Percentiles rank a stretch among this genome's conserved stretches.
Conservation (phyloP, 2,329 filamentous ascomycete genomes). For the Parafenestella ontariensis region DNA sequence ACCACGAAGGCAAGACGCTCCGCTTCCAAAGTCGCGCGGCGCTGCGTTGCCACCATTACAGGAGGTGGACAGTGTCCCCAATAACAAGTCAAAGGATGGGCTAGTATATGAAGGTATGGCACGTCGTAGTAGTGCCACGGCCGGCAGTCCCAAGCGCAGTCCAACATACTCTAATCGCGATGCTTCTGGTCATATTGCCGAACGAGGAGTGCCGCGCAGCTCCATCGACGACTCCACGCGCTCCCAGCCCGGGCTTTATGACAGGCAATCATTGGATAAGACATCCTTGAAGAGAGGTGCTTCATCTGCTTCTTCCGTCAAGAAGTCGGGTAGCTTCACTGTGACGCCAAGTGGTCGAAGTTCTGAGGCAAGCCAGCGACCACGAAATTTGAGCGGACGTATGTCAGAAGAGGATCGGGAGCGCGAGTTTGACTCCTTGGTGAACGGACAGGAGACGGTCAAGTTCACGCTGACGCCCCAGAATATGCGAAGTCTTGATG, state of each 20-base stretch:
- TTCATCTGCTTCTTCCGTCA: slow-evolving; percentile 41
- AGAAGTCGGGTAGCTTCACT: slow-evolving; percentile 39
- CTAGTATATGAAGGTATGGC: slow-evolving; percentile 7
- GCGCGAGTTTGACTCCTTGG: slow-evolving; percentile 57
- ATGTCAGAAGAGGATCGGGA: slow-evolving; percentile 49
- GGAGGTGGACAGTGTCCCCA: slow-evolving; percentile 30
- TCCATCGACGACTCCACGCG: slow-evolving; percentile 32
- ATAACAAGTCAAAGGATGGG: slow-evolving; percentile 10
- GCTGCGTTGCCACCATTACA: slow-evolving; percentile 39
- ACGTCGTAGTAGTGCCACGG: slow-evolving; percentile 16
- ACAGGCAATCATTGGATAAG: slow-evolving; percentile 36
- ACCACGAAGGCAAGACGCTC: slow-evolving; percentile 27
- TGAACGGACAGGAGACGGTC: slow-evolving; percentile 57
- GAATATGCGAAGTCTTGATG: slow-evolving; percentile 53
- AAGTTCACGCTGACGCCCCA: slow-evolving; percentile 60
- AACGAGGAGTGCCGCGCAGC: slow-evolving; percentile 28
- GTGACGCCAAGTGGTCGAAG: slow-evolving; percentile 43
- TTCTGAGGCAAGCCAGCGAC: slow-evolving; percentile 42
- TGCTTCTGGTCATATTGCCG: slow-evolving; percentile 17
- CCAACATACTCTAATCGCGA: slow-evolving; percentile 28
- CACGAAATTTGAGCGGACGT: slow-evolving; percentile 37
- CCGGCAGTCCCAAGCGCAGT: slow-evolving; percentile 23
- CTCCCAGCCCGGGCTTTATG: slow-evolving; percentile 22
- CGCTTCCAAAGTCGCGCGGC: slow-evolving; percentile 29
- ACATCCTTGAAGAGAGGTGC: slow-evolving; percentile 39